A percentile compares a stretch with the other conserved stretches of the same genome.
Evolutionary conservation across 2,329 filamentous ascomycete genomes (phyloP).

Genomic region (Graphilbum sp.): DNA sequence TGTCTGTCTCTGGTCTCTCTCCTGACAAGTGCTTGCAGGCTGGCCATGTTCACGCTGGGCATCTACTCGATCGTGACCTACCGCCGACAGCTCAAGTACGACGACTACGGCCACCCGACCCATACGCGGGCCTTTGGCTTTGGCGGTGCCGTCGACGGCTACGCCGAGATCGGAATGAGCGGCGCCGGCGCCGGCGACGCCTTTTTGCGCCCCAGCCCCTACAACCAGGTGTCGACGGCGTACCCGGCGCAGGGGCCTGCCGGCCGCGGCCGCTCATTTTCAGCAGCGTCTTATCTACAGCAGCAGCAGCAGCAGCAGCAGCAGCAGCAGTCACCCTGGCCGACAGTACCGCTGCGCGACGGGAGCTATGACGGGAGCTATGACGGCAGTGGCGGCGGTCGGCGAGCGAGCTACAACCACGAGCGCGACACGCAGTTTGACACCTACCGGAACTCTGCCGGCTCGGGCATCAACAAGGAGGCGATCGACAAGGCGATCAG

Average conservation of each 20-base stretch:
- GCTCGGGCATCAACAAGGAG: constrained; percentile 8
- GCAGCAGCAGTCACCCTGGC: background rate
- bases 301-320: background rate
- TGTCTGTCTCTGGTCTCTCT: background rate
- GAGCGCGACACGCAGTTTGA: constrained; percentile 15
- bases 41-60: constrained; percentile 25
- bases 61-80: constrained; percentile 31
- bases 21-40: constrained; percentile 15
- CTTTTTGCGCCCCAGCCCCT: constrained; percentile 6
- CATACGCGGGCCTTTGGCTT: constrained; percentile 33
- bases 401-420: constrained; percentile 12
- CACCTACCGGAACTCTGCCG: constrained; percentile 9
- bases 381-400: background rate
- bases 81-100: constrained; percentile 29
- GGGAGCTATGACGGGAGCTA: no score
- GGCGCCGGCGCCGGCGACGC: constrained; percentile 8
- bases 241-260: constrained; percentile 2
- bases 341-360: no score
- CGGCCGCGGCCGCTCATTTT: constrained; percentile 6
- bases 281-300: constrained; percentile 1
- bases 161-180: constrained; percentile 14
- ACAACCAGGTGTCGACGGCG: constrained; percentile 8
- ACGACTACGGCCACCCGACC: constrained; percentile 29
- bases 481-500: constrained; percentile 17
- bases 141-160: constrained; percentile 7